phyloP scores from a whole-genome alignment of 1,284 basidiomycete species.

The Chiua sp. region DNA sequence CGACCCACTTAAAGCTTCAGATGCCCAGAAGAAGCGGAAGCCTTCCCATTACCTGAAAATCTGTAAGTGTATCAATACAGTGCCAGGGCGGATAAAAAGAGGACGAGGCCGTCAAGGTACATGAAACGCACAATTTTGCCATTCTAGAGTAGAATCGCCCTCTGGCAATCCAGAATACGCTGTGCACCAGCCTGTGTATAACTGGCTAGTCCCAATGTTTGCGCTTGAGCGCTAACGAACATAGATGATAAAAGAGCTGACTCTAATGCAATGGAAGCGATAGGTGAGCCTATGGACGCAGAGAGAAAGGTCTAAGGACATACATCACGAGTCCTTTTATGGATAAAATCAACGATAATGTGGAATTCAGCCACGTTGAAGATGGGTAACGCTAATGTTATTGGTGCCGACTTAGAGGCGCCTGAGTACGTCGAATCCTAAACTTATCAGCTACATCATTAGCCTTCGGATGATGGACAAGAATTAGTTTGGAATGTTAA shows the following conservation, averaged over 20 bases:
- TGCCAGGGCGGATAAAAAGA: constrained; percentile 14
- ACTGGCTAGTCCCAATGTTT: neutral
- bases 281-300: constrained; percentile 13
- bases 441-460: too few species aligned
- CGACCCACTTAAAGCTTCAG: constrained; percentile 65
- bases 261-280: constrained; percentile 5
- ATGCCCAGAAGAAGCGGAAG: constrained; percentile 75
- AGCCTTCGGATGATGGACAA: too few species aligned
- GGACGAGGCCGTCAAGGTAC: constrained; percentile 41
- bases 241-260: constrained; percentile 1
- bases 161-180: constrained; percentile 34
- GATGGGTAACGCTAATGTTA: too few species aligned
- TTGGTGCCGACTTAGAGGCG: too few species aligned
- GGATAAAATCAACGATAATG: neutral
- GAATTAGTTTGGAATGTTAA: too few species aligned
- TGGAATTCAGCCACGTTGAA: neutral
- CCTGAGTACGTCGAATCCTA: too few species aligned
- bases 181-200: constrained; percentile 30
- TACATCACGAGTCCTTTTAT: neutral
- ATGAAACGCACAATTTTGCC: constrained; percentile 61
- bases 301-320: too few species aligned
- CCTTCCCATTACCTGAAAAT: constrained; percentile 57
- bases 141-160: constrained; percentile 58
- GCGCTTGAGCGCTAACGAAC: constrained; percentile 15
- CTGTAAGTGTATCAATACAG: constrained; percentile 31